Evolutionary conservation across 2,329 filamentous ascomycete species (phyloP).

Genomic region (Pseudofabraea citricarpa): DNA sequence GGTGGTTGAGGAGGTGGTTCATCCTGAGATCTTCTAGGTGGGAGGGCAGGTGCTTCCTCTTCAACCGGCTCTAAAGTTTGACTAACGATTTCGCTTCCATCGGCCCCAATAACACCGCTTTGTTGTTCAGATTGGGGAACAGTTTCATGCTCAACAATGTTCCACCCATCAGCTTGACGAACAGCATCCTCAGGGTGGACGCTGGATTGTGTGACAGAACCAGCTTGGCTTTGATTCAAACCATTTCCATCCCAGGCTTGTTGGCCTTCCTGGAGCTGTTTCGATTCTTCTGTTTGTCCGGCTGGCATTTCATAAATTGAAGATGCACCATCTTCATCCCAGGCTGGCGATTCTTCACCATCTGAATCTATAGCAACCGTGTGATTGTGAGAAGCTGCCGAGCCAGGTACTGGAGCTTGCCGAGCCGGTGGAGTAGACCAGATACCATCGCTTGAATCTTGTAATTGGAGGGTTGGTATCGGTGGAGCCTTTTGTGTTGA

Average conservation of each 20-base stretch:
- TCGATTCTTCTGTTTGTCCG: constrained; percentile 9
- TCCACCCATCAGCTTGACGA: constrained; percentile 21
- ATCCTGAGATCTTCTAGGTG: constrained; percentile 19
- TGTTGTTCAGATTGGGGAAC: constrained; percentile 15
- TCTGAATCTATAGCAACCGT: constrained; percentile 22
- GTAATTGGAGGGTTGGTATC: constrained; percentile 12
- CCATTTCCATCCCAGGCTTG: constrained; percentile 24
- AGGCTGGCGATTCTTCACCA: constrained; percentile 25
- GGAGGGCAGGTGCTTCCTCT: constrained; percentile 20
- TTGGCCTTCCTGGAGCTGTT: constrained; percentile 19
- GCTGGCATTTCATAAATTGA: constrained; percentile 15
- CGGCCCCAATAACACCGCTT: constrained; percentile 14
- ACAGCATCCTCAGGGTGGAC: constrained; percentile 10
- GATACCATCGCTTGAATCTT: constrained; percentile 23
- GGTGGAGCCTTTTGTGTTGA: constrained; percentile 6
- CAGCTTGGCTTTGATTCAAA: constrained; percentile 3
- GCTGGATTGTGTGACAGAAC: neutral
- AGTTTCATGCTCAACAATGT: constrained; percentile 21
- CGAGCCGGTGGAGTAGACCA: constrained; percentile 20
- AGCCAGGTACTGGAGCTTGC: too few relatives aligned
- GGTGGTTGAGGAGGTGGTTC: constrained; percentile 20
- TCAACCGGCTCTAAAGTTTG: constrained; percentile 9
- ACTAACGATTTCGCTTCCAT: constrained; percentile 11
- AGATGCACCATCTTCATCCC: constrained; percentile 25
- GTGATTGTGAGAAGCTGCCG: too few relatives aligned